These are phyloP conservation scores for Leptomonas pyrrhocoris DNA, from an alignment of 208 protist genomes.

Conservation along the genomic window DNA sequence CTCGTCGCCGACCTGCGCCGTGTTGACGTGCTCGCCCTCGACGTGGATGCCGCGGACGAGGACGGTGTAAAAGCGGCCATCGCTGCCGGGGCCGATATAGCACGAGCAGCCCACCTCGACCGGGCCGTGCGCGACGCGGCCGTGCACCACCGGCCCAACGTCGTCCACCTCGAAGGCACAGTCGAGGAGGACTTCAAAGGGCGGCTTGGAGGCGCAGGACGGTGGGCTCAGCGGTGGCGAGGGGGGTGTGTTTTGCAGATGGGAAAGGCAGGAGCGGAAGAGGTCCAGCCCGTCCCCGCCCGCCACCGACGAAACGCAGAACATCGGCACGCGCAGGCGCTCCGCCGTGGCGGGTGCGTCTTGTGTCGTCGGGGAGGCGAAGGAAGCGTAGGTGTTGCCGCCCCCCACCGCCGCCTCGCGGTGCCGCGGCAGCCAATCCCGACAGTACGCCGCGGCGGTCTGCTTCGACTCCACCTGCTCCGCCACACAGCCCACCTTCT, in stretches of 20 bases:
- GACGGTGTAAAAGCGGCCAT: conserved; percentile 87
- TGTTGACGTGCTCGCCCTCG: conserved; percentile 89
- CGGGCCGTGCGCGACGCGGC: conserved; percentile 85
- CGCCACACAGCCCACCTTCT: conserved; percentile 42
- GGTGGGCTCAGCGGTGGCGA: conserved; percentile 25
- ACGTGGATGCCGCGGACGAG: conserved; percentile 92
- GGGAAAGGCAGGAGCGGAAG: conserved; percentile 55
- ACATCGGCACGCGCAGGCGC: conserved; percentile 54
- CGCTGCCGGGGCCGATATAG: conserved; percentile 91
- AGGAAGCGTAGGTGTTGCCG: conserved; percentile 1
- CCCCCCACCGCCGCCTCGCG: conserved; percentile 40
- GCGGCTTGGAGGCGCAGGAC: conserved; percentile 30
- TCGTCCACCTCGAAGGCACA: conserved; percentile 71
- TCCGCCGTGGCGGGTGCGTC: conserved; percentile 20
- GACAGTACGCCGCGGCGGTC: conserved; percentile 33
- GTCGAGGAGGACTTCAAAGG: conserved; percentile 88
- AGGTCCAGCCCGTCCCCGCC: conserved; percentile 51
- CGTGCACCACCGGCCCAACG: conserved; percentile 94
- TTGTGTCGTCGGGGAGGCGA: not conserved
- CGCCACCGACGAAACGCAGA: conserved; percentile 66
- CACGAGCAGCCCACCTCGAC: conserved; percentile 87
- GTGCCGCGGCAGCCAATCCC: conserved; percentile 36
- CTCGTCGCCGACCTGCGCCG: conserved; percentile 83
- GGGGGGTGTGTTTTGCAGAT: conserved; percentile 30
- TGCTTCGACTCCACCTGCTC: conserved; percentile 40